phyloP scores from a whole-genome alignment of 306 rosid species.

The Lathyrus sativus region DNA sequence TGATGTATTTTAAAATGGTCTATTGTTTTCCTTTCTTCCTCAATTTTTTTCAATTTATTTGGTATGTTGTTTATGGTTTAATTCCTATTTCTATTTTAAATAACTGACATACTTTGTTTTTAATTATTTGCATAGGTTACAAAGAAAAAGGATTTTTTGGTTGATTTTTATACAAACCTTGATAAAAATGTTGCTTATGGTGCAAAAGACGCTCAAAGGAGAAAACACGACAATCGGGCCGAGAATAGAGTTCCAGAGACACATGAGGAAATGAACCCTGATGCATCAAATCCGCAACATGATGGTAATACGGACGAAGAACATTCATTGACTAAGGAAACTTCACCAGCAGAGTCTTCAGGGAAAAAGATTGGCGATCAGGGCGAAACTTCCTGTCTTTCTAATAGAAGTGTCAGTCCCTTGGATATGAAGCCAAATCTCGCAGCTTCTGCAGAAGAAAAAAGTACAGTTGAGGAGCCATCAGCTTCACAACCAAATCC shows the following conservation, averaged over 20 bases:
- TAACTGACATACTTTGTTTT: slow-evolving; percentile 28
- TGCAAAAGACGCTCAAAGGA: slow-evolving; percentile 48
- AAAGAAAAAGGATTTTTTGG: slow-evolving; percentile 79
- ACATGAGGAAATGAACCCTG: slow-evolving; percentile 24
- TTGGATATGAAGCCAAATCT: slow-evolving; percentile 37
- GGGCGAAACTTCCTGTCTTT: slow-evolving; percentile 41
- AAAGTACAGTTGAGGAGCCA: slow-evolving; percentile 39
- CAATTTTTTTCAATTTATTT: not conserved
- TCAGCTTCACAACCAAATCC: slow-evolving; percentile 48
- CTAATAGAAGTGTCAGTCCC: slow-evolving; percentile 38
- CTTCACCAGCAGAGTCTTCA: slow-evolving; percentile 41
- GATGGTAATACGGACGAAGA: slow-evolving; percentile 37
- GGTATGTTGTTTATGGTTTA: not conserved
- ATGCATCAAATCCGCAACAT: slow-evolving; percentile 34
- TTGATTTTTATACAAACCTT: slow-evolving; percentile 77
- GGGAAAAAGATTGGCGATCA: slow-evolving; percentile 34
- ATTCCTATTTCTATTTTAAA: not conserved
- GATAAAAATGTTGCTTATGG: slow-evolving; percentile 84
- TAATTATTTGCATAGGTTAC: slow-evolving; percentile 59
- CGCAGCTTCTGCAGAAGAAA: slow-evolving; percentile 32
- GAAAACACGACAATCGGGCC: slow-evolving; percentile 43
- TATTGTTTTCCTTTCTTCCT: slow-evolving; percentile 12
- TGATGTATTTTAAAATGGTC: slow-evolving; percentile 9
- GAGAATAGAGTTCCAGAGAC: slow-evolving; percentile 46
- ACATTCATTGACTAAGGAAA: slow-evolving; percentile 31